phyloP scores from a whole-genome alignment of 306 rosid species.

The Oemleria cerasiformis region DNA sequence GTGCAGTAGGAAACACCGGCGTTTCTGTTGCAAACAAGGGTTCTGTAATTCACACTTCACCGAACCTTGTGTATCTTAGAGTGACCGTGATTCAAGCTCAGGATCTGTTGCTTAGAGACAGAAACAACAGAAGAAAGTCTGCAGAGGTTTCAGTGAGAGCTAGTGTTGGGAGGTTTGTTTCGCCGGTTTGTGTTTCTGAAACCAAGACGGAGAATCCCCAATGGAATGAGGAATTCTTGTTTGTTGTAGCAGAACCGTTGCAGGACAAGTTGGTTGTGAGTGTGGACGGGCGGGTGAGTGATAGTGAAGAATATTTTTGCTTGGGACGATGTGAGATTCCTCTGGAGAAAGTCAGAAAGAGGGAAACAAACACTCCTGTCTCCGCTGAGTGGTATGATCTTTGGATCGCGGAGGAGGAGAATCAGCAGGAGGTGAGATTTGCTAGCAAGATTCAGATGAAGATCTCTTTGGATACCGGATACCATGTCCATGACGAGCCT shows the following conservation, averaged over 20 bases:
- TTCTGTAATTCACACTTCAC: constrained; percentile 25
- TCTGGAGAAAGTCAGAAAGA: not conserved
- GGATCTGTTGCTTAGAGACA: not conserved
- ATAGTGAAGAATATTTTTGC: not conserved
- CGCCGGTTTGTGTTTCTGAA: not conserved
- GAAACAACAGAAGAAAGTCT: not conserved
- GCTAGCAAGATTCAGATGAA: constrained; percentile 13
- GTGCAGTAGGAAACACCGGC: not conserved
- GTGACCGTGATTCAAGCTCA: constrained; percentile 15
- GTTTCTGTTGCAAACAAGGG: constrained; percentile 6
- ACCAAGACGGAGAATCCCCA: not conserved
- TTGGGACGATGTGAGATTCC: not conserved
- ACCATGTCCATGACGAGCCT: constrained; percentile 14
- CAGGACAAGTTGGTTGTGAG: not conserved
- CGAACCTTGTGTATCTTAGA: constrained; percentile 37
- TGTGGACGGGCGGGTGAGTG: not conserved
- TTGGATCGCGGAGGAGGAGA: not conserved
- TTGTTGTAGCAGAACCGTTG: constrained; percentile 5
- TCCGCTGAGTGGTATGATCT: not conserved
- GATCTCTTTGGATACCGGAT: constrained; percentile 16
- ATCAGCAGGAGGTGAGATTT: not conserved
- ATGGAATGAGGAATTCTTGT: constrained; percentile 20
- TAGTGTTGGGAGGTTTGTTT: not conserved
- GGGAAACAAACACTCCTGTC: not conserved
- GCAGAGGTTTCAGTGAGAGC: not conserved